phyloP scores from a whole-genome alignment of 805 yeast genomes.

The Zygotorulaspora danielsina region DNA sequence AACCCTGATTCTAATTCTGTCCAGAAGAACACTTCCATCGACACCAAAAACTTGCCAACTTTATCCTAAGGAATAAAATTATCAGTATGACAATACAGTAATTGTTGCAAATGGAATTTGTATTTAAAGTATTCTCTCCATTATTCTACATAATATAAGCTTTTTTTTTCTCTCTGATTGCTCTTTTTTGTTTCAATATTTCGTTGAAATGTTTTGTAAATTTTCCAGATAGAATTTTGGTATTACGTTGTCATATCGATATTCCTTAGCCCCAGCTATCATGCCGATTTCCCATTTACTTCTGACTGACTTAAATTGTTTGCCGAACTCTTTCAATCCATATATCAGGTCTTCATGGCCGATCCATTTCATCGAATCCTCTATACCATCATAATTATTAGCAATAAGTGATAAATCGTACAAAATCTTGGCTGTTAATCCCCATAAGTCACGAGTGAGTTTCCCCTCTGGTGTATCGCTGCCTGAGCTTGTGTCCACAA shows the following conservation, averaged over 20 bases:
- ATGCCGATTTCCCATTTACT: constrained; percentile 52
- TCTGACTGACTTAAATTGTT: constrained; percentile 50
- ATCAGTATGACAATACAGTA: constrained; percentile 5
- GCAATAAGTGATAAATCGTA: constrained; percentile 62
- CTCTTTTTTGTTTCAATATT: constrained; percentile 1
- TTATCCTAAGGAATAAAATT: constrained; percentile 40
- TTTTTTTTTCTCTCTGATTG: not conserved
- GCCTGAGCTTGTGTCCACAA: constrained; percentile 57
- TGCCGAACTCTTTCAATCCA: constrained; percentile 50
- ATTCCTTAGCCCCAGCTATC: constrained; percentile 38
- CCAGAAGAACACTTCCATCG: constrained; percentile 39
- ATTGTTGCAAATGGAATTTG: constrained; percentile 3
- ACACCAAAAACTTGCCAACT: constrained; percentile 72
- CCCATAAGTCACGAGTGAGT: constrained; percentile 72
- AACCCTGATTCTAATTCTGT: constrained; percentile 25
- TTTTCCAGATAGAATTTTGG: constrained; percentile 27
- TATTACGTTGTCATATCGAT: constrained; percentile 34
- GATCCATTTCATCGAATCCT: constrained; percentile 30
- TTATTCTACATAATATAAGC: constrained; percentile 1
- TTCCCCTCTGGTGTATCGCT: constrained; percentile 39
- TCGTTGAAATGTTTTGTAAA: constrained; percentile 5
- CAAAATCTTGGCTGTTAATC: constrained; percentile 73
- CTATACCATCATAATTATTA: constrained; percentile 38
- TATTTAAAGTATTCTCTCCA: constrained; percentile 1
- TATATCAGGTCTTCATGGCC: constrained; percentile 68